These are phyloP conservation scores for Bryoglossum gracile DNA, from an alignment of 495 filamentous ascomycete species.

Conservation along the genomic window DNA sequence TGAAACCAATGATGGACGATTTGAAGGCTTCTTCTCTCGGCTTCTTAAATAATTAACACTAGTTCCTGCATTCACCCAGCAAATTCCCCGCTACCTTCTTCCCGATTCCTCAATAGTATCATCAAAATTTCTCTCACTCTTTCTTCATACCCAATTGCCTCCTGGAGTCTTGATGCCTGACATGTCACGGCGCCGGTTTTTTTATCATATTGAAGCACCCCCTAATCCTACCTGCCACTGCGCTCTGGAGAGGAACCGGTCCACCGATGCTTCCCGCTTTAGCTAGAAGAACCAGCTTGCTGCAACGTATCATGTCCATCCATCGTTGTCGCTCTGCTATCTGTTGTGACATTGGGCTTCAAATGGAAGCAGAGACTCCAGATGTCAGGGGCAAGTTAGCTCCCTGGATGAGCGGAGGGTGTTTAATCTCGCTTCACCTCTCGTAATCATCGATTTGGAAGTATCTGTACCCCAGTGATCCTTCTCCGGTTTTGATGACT, in stretches of 20 bases:
- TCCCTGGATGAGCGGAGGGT: background rate
- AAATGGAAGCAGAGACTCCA: background rate
- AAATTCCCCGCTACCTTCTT: too few relatives aligned
- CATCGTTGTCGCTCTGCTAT: background rate
- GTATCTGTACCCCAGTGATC: background rate
- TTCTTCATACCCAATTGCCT: background rate
- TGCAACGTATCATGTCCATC: background rate
- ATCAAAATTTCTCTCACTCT: background rate
- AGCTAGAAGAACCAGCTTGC: background rate
- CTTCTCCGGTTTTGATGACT: background rate
- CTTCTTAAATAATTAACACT: too few relatives aligned
- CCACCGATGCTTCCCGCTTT: background rate
- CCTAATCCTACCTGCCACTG: background rate
- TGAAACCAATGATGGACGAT: too few relatives aligned
- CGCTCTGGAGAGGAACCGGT: background rate
- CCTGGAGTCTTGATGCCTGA: background rate
- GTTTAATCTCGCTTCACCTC: background rate
- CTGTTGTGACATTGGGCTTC: background rate
- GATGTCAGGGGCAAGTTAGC: background rate
- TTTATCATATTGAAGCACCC: background rate
- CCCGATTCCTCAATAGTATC: too few relatives aligned
- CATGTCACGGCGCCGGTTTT: background rate
- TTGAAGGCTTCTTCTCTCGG: too few relatives aligned
- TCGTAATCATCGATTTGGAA: background rate
- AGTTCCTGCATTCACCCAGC: too few relatives aligned